Evolutionary conservation across 495 filamentous ascomycete genomes (phyloP), one percentile per base, ranked within the genome.

Genomic region (Cenococcum geophilum): DNA sequence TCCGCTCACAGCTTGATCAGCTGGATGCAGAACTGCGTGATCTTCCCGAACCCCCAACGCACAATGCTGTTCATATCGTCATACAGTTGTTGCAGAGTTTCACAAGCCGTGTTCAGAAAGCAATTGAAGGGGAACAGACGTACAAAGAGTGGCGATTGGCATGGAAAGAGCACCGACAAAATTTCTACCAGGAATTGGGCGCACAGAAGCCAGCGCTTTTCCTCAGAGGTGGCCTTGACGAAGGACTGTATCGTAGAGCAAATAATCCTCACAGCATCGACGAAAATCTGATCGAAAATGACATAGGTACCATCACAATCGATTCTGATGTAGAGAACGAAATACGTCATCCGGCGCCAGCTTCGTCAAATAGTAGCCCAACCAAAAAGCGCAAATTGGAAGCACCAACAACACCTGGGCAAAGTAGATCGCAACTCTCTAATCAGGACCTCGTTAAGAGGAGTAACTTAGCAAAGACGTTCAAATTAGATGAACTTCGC

Each of bases 401-500:
- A 11, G 36, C 12, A 6, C 53, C 53, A 40, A 8, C 23, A 5
- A 56, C 53, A 16, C 53, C 43, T 10, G 20, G 5, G 21, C 36
- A 47, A 40, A 55, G 5, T 1, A 37, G 16, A 37, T 18, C 53
- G 5, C n/a, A 56, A 40, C 16, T 36, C 36, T 37, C 34, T 18
- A 37, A 56, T 18, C 1, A 5, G 14, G 20, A n/a, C 40, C 14
- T 10, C 4, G 40, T 45, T 45, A 22, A 1, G 16, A 27, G 23
- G 12, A 23, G 8, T 23, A 35, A 37, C 14, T 37, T 37, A 25
- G 10, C 53, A 0, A 56, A 56, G 16, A 37, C 32, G 14, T 71
- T 65, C 64, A 68, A 61, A 16, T 57, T 74, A 9, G 68, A 68
- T 12, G 57, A 70, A 4, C 62, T 77, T n/a, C 60, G 61, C 8